These are phyloP conservation scores for Epithele typhae DNA, from an alignment of 768 basidiomycete species.

Conservation along the genomic window DNA sequence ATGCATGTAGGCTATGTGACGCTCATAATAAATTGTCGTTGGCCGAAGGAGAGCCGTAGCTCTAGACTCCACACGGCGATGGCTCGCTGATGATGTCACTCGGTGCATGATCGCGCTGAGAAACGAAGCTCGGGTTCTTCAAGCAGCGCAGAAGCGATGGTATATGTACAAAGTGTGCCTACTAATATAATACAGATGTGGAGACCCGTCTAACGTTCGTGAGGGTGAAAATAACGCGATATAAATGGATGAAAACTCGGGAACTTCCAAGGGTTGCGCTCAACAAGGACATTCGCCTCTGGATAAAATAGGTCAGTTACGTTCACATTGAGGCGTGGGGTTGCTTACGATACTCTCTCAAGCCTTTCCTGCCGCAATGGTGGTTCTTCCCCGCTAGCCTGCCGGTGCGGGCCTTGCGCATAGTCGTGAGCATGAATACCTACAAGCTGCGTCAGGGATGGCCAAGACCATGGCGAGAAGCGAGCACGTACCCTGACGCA, in stretches of 20 bases:
- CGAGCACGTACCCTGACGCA: constrained; percentile 14
- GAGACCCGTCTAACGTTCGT: constrained; percentile 1
- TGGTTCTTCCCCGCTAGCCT: constrained; percentile 8
- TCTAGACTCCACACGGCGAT: too few species aligned
- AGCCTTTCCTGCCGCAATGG: constrained; percentile 10
- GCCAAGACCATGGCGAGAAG: background rate
- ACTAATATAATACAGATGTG: background rate
- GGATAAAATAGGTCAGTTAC: too few species aligned
- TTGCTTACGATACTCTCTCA: background rate
- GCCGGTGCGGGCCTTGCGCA: constrained; percentile 19
- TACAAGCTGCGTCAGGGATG: constrained; percentile 7
- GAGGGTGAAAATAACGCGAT: background rate
- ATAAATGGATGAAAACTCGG: too few species aligned
- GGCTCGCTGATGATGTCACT: too few species aligned
- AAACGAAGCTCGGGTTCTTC: too few species aligned
- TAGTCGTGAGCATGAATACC: constrained; percentile 26
- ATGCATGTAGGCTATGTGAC: too few species aligned
- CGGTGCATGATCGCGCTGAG: too few species aligned
- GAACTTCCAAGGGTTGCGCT: too few species aligned
- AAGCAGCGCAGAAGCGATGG: too few species aligned
- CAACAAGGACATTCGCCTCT: too few species aligned
- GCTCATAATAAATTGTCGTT: too few species aligned
- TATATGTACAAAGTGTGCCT: background rate
- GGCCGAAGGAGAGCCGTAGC: too few species aligned
- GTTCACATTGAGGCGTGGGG: background rate